phyloP scores from a whole-genome alignment of 2,329 filamentous ascomycete species.

The Apiospora arundinis region DNA sequence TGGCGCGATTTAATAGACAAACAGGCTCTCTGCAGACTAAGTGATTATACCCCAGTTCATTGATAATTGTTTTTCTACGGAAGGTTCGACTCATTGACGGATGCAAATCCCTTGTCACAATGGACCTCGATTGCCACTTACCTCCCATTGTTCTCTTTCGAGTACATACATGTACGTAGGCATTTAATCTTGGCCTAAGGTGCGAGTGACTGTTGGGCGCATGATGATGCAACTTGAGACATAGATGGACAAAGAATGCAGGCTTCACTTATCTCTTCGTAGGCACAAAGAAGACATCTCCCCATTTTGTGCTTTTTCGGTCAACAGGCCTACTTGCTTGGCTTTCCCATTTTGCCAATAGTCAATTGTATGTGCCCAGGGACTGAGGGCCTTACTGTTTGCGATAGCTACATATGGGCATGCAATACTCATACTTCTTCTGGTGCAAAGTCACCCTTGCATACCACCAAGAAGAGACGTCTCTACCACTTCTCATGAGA shows the following conservation, averaged over 20 bases:
- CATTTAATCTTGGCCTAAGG: background rate
- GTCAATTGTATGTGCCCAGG: no score
- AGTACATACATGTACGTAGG: background rate
- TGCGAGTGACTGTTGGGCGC: background rate
- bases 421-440: no score
- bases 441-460: no score
- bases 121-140: background rate
- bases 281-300: background rate
- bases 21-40: background rate
- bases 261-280: background rate
- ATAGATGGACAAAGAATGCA: constrained; percentile 3
- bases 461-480: no score
- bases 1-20: background rate
- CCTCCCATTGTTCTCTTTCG: background rate
- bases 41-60: background rate
- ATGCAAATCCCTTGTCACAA: background rate
- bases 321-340: no score
- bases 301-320: no score
- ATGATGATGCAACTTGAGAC: constrained; percentile 8
- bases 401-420: no score
- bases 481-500: no score
- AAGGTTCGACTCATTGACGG: constrained; percentile 1
- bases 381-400: no score
- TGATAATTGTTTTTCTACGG: background rate
- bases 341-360: no score